A percentile compares a stretch with the other conserved stretches of the same genome.
phyloP scores from a whole-genome alignment of 208 protist species.

The Wallacemonas sp. region DNA sequence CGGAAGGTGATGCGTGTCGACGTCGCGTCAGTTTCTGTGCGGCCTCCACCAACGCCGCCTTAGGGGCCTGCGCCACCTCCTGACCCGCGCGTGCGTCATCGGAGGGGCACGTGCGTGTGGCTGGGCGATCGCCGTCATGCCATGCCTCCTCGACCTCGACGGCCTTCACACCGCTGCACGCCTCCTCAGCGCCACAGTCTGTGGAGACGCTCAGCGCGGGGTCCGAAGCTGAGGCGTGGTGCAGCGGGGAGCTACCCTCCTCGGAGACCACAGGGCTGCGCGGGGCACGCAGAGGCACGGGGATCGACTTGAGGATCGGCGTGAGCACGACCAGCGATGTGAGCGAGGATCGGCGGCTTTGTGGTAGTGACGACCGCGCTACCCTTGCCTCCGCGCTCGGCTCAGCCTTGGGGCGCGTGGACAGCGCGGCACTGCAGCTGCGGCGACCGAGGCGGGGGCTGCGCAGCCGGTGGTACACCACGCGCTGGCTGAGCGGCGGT shows the following conservation, averaged over 20 bases:
- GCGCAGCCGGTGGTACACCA: not conserved
- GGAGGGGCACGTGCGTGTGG: no score
- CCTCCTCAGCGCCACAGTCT: not conserved
- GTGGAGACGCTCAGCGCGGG: no score
- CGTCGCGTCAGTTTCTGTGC: not conserved
- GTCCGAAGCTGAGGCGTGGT: not conserved
- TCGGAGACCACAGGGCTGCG: slow-evolving; percentile 1
- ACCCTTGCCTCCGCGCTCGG: no score
- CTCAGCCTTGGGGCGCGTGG: not conserved
- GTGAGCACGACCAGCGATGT: not conserved
- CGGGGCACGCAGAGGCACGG: slow-evolving; percentile 3
- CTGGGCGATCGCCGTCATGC: no score
- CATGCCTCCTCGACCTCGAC: no score
- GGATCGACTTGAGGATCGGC: slow-evolving; percentile 1
- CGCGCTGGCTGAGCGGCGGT: not conserved
- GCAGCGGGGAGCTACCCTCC: not conserved
- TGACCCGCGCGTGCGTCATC: no score
- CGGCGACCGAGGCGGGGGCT: not conserved
- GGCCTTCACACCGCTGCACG: no score
- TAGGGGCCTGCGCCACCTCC: no score
- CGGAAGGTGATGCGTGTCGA: not conserved
- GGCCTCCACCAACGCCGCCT: no score
- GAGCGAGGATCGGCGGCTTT: not conserved
- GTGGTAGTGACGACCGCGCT: no score
- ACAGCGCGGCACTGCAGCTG: not conserved